Conservation (phyloP, 768 basidiomycete species). For the Cantharellus anzutake region DNA sequence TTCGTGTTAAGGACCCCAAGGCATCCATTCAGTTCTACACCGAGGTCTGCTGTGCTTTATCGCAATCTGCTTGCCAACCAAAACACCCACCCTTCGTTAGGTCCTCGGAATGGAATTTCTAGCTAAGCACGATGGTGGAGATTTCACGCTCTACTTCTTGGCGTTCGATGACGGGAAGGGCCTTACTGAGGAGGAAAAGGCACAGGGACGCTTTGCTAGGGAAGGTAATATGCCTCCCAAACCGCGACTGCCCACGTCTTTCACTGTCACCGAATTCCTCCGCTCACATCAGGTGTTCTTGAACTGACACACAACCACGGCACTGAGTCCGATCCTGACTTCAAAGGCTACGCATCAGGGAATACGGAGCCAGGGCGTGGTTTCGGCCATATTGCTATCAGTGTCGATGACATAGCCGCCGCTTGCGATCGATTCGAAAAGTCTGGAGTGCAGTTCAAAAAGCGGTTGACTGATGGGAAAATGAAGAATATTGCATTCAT, state of each 20-base stretch:
- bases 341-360: slow-evolving; percentile 70
- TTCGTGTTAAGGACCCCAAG: slow-evolving; percentile 77
- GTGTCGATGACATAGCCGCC: slow-evolving; percentile 62
- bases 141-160: slow-evolving; percentile 74
- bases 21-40: slow-evolving; percentile 65
- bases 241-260: neutral
- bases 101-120: slow-evolving; percentile 55
- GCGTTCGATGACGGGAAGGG: slow-evolving; percentile 47
- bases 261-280: neutral
- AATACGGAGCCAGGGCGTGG: slow-evolving; percentile 63
- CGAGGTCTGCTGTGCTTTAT: slow-evolving; percentile 25
- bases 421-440: slow-evolving; percentile 72
- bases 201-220: slow-evolving; percentile 29
- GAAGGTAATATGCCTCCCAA: slow-evolving; percentile 32
- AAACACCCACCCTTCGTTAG: slow-evolving; percentile 4
- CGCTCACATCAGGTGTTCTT: slow-evolving; percentile 35
- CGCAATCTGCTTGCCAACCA: neutral
- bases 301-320: slow-evolving; percentile 85
- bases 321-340: slow-evolving; percentile 58
- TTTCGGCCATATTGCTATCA: slow-evolving; percentile 62
- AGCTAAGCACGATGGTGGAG: slow-evolving; percentile 23
- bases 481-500: slow-evolving; percentile 77
- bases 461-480: slow-evolving; percentile 64
- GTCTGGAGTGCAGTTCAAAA: slow-evolving; percentile 72
- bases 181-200: slow-evolving; percentile 30